Evolutionary conservation across 768 basidiomycete species (phyloP), one percentile per base, ranked within the genome.

Genomic region (Boletus rubropictus): DNA sequence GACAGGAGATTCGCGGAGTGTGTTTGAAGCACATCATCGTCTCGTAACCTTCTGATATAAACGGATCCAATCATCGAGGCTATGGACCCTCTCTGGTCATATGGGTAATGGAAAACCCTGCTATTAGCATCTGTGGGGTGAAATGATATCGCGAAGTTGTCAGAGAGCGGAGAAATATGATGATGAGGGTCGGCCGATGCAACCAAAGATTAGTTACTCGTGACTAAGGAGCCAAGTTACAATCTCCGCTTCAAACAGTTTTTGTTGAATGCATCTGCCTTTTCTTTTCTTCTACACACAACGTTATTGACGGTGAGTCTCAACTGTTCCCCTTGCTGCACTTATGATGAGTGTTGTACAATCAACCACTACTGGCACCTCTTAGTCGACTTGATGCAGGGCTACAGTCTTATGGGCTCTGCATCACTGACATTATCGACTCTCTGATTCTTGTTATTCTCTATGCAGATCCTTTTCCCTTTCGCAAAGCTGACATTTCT

Each of bases 341-440:
- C 32, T 55, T 58, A 76, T 79, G 87, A 89, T 77, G 87, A 89
- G 87, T 77, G 86, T 89, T 86, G 85, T 78, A 73, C 63, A 61
- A 60, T 69, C 83, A 79, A 76, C 76, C 74, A 68, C 61, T 44
- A 77, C 79, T 89, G 86, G 87, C 85, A 32, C 15, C 32, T 32
- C 32, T 32, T 32, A 32, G 32, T 32, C 32, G 32, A 32, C 32
- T n/a, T 33, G 32, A 33, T 33, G n/a, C 32, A 33, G n/a, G 8
- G n/a, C n/a, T 7, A 33, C 32, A n/a, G 0, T 4, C 15, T 12
- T 29, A 29, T 5, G 28, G 3, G 10, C 2, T 32, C 32, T n/a
- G 32, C 14, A 15, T 32, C 32, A 32, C 32, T n/a, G 32, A 31
- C 86, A 88, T 89, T 64, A 81, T 81, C 80, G 72, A 71, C 71